Conservation (phyloP, 2,329 filamentous ascomycete species). For the Fusarium sp. region DNA sequence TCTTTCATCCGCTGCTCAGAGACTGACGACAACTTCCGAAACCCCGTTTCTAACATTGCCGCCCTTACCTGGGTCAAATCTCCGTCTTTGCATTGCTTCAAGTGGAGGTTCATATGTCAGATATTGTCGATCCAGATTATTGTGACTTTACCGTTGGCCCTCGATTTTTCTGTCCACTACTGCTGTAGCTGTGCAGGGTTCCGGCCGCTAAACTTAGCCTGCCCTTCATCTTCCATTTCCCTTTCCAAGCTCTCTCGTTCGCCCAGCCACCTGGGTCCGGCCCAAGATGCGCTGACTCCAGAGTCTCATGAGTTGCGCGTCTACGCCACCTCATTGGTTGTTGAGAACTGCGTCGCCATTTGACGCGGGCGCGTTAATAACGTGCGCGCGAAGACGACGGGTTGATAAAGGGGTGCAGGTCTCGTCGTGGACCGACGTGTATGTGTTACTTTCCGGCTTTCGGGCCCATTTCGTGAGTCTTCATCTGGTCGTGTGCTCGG, state of each 20-base stretch:
- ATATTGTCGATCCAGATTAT: conserved; percentile 39
- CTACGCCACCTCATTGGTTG: conserved; percentile 42
- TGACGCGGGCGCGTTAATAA: conserved; percentile 47
- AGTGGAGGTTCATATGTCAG: conserved; percentile 30
- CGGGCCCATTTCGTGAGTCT: conserved; percentile 26
- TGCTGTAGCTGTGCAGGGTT: conserved; percentile 34
- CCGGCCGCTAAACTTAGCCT: conserved; percentile 46
- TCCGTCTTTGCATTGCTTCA: conserved; percentile 32
- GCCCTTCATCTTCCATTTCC: conserved; percentile 27
- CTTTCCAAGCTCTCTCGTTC: conserved; percentile 41
- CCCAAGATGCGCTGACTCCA: conserved; percentile 41
- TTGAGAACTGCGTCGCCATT: conserved; percentile 39
- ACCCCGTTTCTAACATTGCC: conserved; percentile 12
- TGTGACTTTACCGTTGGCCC: conserved; percentile 21
- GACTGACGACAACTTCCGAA: background rate
- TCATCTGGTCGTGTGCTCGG: conserved; percentile 36
- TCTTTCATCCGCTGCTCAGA: conserved; percentile 8
- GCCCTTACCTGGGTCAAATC: conserved; percentile 31
- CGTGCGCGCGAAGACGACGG: conserved; percentile 35
- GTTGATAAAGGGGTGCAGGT: conserved; percentile 42
- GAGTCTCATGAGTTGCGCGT: conserved; percentile 46
- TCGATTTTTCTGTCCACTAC: conserved; percentile 39
- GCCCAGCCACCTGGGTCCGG: conserved; percentile 45
- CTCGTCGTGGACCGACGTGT: conserved; percentile 28
- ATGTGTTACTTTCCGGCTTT: conserved; percentile 40